A percentile compares a stretch with the other conserved stretches of the same genome.
Conservation (phyloP, 768 basidiomycete species). For the Tulasnella calospora region DNA sequence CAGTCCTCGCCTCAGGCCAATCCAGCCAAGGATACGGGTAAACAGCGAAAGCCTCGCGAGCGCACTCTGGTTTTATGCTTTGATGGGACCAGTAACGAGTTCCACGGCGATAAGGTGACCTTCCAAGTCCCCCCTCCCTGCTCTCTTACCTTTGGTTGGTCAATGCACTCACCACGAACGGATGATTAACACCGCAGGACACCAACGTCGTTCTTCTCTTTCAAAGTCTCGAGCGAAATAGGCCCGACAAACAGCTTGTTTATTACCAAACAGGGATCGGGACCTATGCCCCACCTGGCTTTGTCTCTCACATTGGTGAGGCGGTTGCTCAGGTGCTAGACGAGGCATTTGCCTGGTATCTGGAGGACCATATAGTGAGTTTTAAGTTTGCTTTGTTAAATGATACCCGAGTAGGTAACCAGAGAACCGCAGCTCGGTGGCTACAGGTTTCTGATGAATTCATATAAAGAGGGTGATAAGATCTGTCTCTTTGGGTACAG, state of each 20-base stretch:
- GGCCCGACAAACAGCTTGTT: constrained; percentile 48
- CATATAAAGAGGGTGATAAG: constrained; percentile 51
- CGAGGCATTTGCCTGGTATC: constrained; percentile 68
- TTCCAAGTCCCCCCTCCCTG: background rate
- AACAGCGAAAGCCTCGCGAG: background rate
- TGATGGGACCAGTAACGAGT: constrained; percentile 29
- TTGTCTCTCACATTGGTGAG: constrained; percentile 35
- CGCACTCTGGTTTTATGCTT: constrained; percentile 29
- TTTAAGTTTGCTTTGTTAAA: constrained; percentile 32
- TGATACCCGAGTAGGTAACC: constrained; percentile 30
- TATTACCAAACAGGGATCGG: constrained; percentile 60
- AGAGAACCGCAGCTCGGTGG: constrained; percentile 8
- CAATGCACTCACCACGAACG: background rate
- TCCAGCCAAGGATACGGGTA: background rate
- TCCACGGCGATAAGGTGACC: constrained; percentile 14
- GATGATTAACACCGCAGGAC: constrained; percentile 43
- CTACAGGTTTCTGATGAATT: constrained; percentile 24
- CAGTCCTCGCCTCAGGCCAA: too few species aligned
- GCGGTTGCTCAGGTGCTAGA: constrained; percentile 58
- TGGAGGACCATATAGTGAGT: constrained; percentile 51
- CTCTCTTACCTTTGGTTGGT: background rate
- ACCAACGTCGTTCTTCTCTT: constrained; percentile 71
- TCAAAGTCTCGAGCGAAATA: constrained; percentile 57
- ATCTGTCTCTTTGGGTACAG: constrained; percentile 85
- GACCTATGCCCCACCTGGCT: constrained; percentile 36